A percentile compares a stretch with the other conserved stretches of the same genome.
These are phyloP conservation scores for Mucor lusitanicus DNA, from an alignment of 371 early-diverging fungal species.

Conservation along the genomic window DNA sequence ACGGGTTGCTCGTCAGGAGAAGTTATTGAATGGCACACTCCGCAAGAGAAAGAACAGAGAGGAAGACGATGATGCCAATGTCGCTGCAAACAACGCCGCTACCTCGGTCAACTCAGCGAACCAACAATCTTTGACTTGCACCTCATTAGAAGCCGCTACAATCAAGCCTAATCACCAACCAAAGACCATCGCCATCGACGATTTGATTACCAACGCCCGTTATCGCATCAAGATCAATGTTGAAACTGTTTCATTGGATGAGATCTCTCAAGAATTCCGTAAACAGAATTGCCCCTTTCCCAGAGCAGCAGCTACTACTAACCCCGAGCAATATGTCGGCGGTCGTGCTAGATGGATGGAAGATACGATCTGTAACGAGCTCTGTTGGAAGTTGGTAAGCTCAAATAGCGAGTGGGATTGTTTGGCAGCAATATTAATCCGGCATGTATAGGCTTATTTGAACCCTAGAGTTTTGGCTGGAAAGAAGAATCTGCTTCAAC, in stretches of 20 bases:
- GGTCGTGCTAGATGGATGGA: conserved; percentile 36
- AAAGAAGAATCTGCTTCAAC: conserved; percentile 45
- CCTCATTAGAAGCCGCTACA: conserved; percentile 25
- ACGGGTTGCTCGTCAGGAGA: conserved; percentile 84
- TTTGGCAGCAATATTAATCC: not conserved
- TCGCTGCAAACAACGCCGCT: conserved; percentile 4
- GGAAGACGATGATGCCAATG: conserved; percentile 29
- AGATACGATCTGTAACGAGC: conserved; percentile 42
- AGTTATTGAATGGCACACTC: conserved; percentile 56
- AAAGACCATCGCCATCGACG: conserved; percentile 46
- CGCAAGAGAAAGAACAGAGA: conserved; percentile 44
- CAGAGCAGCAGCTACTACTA: conserved; percentile 21
- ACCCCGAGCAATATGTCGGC: conserved; percentile 27
- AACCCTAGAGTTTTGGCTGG: conserved; percentile 46
- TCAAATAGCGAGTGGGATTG: not conserved
- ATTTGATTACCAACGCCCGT: conserved; percentile 27
- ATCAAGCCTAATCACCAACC: conserved; percentile 44
- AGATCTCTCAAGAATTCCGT: conserved; percentile 41
- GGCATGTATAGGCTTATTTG: conserved; percentile 35
- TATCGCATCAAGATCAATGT: conserved; percentile 46
- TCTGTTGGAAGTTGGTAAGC: conserved; percentile 49
- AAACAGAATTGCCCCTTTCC: conserved; percentile 46
- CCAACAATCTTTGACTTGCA: conserved; percentile 1
- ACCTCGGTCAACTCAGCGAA: not conserved
- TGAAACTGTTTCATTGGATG: conserved; percentile 39